Evolutionary conservation across 2,329 filamentous ascomycete species (phyloP).

Genomic region (Eutypa lata): DNA sequence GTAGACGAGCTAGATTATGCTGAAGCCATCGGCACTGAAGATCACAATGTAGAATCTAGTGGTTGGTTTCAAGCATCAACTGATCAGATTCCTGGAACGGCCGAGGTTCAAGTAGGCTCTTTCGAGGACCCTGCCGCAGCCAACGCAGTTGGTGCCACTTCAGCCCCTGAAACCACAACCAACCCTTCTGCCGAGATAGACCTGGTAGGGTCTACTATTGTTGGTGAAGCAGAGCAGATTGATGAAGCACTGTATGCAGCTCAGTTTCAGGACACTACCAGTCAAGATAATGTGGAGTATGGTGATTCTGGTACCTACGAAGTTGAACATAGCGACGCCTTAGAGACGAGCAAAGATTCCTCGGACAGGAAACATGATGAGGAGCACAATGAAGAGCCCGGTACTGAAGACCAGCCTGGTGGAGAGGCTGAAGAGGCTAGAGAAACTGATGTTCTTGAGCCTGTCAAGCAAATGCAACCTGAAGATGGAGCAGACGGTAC

Average conservation of each 20-base stretch:
- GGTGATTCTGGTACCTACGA: slow-evolving; percentile 2
- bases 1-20: slow-evolving; percentile 22
- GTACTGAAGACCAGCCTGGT: background rate
- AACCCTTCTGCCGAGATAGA: background rate
- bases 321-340: background rate
- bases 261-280: background rate
- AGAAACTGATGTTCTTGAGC: slow-evolving; percentile 2
- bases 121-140: slow-evolving; percentile 5
- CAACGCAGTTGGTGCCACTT: slow-evolving; percentile 1
- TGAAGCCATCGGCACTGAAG: slow-evolving; percentile 13
- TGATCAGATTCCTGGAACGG: slow-evolving; percentile 4
- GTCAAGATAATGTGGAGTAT: background rate
- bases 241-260: background rate
- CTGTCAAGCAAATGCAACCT: slow-evolving; percentile 1
- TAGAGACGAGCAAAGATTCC: slow-evolving; percentile 1
- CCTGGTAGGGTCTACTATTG: background rate
- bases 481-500: slow-evolving; percentile 5
- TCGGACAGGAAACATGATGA: background rate
- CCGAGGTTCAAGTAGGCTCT: slow-evolving; percentile 4
- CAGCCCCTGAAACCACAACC: slow-evolving; percentile 3
- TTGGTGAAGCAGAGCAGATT: background rate
- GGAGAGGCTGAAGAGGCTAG: background rate
- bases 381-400: background rate
- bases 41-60: slow-evolving; percentile 5
- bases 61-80: slow-evolving; percentile 15